These are phyloP conservation scores for Tetracladium setigerum DNA, from an alignment of 495 filamentous ascomycete genomes.

Conservation along the genomic window DNA sequence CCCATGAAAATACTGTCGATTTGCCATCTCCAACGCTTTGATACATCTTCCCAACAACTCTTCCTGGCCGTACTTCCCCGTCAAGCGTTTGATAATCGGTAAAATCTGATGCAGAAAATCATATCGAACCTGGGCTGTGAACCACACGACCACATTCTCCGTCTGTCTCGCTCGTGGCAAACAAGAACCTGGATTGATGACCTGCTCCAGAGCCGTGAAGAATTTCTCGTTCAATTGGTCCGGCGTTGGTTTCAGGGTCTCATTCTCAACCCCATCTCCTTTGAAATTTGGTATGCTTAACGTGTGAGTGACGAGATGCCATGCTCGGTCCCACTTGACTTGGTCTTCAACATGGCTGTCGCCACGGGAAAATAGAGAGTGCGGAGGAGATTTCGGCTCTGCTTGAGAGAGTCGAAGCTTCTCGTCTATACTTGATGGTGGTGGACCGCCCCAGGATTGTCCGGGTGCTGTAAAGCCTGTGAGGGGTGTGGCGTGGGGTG, in stretches of 20 bases:
- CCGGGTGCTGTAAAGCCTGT: slow-evolving; percentile 26
- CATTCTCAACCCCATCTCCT: slow-evolving; percentile 25
- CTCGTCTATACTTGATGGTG: background rate
- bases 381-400: background rate
- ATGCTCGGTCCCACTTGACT: slow-evolving; percentile 57
- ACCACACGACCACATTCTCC: slow-evolving; percentile 43
- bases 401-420: background rate
- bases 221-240: slow-evolving; percentile 14
- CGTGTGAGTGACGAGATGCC: slow-evolving; percentile 57
- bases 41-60: slow-evolving; percentile 32
- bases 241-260: slow-evolving; percentile 25
- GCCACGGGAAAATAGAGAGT: background rate
- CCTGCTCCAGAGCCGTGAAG: slow-evolving; percentile 32
- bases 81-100: slow-evolving; percentile 34
- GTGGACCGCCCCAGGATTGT: slow-evolving; percentile 31
- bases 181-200: slow-evolving; percentile 29
- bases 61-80: slow-evolving; percentile 6
- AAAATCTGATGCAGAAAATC: slow-evolving; percentile 44
- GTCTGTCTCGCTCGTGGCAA: slow-evolving; percentile 37
- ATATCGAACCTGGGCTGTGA: slow-evolving; percentile 39
- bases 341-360: slow-evolving; percentile 37
- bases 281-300: slow-evolving; percentile 41
- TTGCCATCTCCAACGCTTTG: slow-evolving; percentile 39
- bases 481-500: slow-evolving; percentile 33
- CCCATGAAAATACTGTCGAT: slow-evolving; percentile 41